These are phyloP conservation scores for Verticillium alfalfae DNA, from an alignment of 2,329 filamentous ascomycete species.

Conservation along the genomic window DNA sequence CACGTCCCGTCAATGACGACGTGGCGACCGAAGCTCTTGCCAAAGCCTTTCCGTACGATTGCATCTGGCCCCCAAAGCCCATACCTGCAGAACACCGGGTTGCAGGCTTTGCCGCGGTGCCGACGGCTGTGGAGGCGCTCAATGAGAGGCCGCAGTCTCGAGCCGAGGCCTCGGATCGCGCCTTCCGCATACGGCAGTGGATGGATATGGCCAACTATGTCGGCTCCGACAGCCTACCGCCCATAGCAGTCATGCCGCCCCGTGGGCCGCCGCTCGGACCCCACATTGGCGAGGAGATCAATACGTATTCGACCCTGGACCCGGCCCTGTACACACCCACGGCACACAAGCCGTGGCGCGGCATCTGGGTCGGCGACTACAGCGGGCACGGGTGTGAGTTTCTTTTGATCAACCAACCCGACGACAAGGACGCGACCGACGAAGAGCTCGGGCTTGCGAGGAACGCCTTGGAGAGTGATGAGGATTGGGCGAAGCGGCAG, in stretches of 20 bases:
- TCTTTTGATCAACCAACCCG: constrained; percentile 71
- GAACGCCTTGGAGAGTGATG: constrained; percentile 33
- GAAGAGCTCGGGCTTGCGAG: constrained; percentile 33
- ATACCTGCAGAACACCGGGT: constrained; percentile 60
- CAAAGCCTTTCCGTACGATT: constrained; percentile 35
- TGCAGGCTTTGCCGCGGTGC: constrained; percentile 21
- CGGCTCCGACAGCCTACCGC: background rate
- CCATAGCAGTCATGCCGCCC: background rate
- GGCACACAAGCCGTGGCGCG: constrained; percentile 72
- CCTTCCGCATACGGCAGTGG: constrained; percentile 74
- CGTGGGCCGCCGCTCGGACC: constrained; percentile 2
- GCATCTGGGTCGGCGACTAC: constrained; percentile 92
- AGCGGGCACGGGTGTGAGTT: constrained; percentile 86
- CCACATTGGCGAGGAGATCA: constrained; percentile 47
- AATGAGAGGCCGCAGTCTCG: constrained; percentile 39
- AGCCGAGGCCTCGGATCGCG: constrained; percentile 58
- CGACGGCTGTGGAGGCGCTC: constrained; percentile 15
- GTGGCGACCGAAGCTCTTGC: constrained; percentile 22
- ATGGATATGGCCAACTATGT: constrained; percentile 50
- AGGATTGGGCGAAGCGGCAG: constrained; percentile 39
- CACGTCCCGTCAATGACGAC: constrained; percentile 40
- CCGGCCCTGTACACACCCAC: constrained; percentile 76
- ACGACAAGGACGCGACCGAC: constrained; percentile 48
- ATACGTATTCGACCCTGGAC: constrained; percentile 68
- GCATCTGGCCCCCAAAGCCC: constrained; percentile 70